Conservation (phyloP, 352 stramenopile species). For the Globisporangium iwayamae region DNA sequence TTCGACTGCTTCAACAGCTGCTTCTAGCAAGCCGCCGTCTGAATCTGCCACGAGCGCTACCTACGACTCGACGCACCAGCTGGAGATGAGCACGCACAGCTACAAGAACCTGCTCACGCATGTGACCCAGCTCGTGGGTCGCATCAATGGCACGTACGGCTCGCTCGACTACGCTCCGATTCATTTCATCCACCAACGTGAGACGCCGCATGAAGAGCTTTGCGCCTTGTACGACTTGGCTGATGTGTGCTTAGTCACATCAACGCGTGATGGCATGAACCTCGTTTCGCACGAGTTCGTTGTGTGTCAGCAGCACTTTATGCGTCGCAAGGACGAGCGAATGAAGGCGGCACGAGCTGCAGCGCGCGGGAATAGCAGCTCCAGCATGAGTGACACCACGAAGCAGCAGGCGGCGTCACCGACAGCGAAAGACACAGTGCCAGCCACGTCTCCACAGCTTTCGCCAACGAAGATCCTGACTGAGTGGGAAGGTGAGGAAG, state of each 20-base stretch:
- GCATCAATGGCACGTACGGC: slow-evolving; percentile 87
- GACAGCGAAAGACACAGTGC: slow-evolving; percentile 21
- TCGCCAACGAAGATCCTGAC: slow-evolving; percentile 56
- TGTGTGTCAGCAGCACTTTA: slow-evolving; percentile 84
- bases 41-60: slow-evolving; percentile 13
- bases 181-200: slow-evolving; percentile 87
- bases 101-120: slow-evolving; percentile 70
- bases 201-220: slow-evolving; percentile 79
- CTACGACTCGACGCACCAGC: slow-evolving; percentile 45
- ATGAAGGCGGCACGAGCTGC: slow-evolving; percentile 43
- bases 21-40: slow-evolving; percentile 3
- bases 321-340: slow-evolving; percentile 68
- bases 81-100: slow-evolving; percentile 77
- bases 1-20: background rate
- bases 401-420: background rate
- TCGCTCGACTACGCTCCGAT: slow-evolving; percentile 88
- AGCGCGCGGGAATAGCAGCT: slow-evolving; percentile 6
- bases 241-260: slow-evolving; percentile 88
- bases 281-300: slow-evolving; percentile 89
- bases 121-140: slow-evolving; percentile 87
- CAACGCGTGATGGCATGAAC: slow-evolving; percentile 89
- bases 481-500: slow-evolving; percentile 77
- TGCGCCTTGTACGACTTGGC: slow-evolving; percentile 87
- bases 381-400: background rate
- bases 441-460: slow-evolving; percentile 20